Evolutionary conservation across 2,329 filamentous ascomycete genomes (phyloP), one percentile per base, ranked within the genome.

Genomic region (Ascochyta viciae-villosae): DNA sequence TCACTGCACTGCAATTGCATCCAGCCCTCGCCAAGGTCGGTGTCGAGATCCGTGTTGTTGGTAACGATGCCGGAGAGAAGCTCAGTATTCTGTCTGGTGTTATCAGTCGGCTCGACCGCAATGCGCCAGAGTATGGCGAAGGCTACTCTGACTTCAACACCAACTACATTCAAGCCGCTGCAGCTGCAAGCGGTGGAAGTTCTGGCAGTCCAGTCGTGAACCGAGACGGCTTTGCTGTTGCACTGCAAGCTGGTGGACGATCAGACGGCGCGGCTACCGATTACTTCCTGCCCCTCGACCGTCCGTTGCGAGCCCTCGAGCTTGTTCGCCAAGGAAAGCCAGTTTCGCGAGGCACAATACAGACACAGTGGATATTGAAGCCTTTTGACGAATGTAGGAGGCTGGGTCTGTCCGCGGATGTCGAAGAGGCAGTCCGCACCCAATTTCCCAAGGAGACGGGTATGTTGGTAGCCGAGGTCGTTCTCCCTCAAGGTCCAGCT

Each of bases 191-290:
- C 75, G 95, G 95, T 64, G 95, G 95, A 64, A 96, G 92, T 80
- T 99, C 95, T n/a, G 95, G 95, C 60, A 96, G 91, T 87, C 95
- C 95, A 0, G 95, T 99, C 0, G 93, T 99, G 59, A 96, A 97
- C 77, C 90, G 96, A 58, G 91, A 96, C 75, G 95, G 95, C 10
- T 89, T 88, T 72, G 95, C 93, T 5, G 89, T 99, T 52, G 95
- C 95, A 35, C 80, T 99, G 40, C 95, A 99, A 77, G 95, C 95
- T 41, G 95, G 96, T 60, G 95, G 95, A 40, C 86, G 95, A 76
- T 90, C 91, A 27, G 95, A 99, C 73, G 94, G 94, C 57, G 95
- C 95, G 40, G 94, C 96, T 12, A 99, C 95, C 19, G 95, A 99
- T 75, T 99, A 99, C 76, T 98, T 99, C 77, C 81, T 99, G 5